A percentile compares a stretch with the other conserved stretches of the same genome.
Evolutionary conservation across 2,329 filamentous ascomycete species (phyloP).

Genomic region (Monilinia aucupariae): DNA sequence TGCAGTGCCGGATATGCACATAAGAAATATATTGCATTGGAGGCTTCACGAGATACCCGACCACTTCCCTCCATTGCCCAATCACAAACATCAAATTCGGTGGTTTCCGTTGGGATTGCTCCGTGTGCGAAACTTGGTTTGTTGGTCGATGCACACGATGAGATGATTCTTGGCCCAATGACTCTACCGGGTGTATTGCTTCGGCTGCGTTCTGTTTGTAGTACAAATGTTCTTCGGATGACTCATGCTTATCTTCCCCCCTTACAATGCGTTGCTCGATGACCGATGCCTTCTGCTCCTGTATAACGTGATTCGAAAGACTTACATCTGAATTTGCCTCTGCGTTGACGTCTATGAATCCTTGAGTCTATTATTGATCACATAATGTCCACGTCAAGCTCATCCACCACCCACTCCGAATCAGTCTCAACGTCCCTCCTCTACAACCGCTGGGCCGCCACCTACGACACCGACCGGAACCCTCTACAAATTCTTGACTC

Average conservation of each 20-base stretch:
- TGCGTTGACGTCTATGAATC: too few relatives aligned
- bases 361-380: not conserved
- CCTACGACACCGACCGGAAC: slow-evolving; percentile 63
- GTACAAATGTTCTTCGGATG: not conserved
- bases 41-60: slow-evolving; percentile 1
- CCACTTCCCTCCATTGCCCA: not conserved
- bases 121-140: not conserved
- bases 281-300: not conserved
- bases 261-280: not conserved
- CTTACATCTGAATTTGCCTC: too few relatives aligned
- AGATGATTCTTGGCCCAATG: not conserved
- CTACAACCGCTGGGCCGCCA: slow-evolving; percentile 45
- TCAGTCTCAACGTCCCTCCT: slow-evolving; percentile 40
- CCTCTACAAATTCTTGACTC: slow-evolving; percentile 61
- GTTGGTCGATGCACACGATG: not conserved
- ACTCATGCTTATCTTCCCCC: not conserved
- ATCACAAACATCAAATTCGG: not conserved
- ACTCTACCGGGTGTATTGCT: not conserved
- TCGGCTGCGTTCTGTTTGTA: not conserved
- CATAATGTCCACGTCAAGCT: slow-evolving; percentile 15
- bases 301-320: not conserved
- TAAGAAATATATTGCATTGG: not conserved
- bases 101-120: not conserved
- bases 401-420: slow-evolving; percentile 22
- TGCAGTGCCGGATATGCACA: not conserved